A percentile compares a stretch with the other conserved stretches of the same genome.
Evolutionary conservation across 352 stramenopile species (phyloP).

Genomic region (Globisporangium orthogonon): DNA sequence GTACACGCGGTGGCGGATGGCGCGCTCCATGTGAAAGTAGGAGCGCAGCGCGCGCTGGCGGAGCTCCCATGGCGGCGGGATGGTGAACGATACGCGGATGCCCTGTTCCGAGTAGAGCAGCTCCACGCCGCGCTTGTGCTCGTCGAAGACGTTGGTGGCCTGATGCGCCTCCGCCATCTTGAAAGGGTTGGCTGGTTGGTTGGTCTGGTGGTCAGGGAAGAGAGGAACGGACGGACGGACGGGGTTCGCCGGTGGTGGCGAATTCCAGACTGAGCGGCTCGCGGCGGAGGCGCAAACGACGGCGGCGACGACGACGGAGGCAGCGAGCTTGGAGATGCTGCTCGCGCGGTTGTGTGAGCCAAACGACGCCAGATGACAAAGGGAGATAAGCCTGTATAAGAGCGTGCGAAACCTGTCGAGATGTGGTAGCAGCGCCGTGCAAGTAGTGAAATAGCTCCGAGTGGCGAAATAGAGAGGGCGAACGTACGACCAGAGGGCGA

Average conservation of each 20-base stretch:
- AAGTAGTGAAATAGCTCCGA: no score
- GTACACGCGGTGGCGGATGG: conserved; percentile 67
- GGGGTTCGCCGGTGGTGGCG: conserved; percentile 7
- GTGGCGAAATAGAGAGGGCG: no score
- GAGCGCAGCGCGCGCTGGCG: conserved; percentile 52
- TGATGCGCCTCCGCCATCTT: conserved; percentile 84
- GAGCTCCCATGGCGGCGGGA: conserved; percentile 72
- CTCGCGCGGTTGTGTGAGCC: background rate
- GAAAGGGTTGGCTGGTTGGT: background rate
- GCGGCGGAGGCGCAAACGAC: background rate
- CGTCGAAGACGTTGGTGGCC: conserved; percentile 78
- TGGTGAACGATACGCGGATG: conserved; percentile 80
- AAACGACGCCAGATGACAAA: no score
- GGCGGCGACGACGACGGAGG: background rate
- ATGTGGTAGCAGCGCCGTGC: no score
- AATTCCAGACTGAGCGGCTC: conserved; percentile 9
- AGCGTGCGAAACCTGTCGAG: no score
- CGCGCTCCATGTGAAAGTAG: conserved; percentile 68
- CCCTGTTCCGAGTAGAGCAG: conserved; percentile 81
- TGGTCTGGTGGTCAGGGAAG: background rate
- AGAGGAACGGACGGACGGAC: background rate
- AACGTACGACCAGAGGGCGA: no score
- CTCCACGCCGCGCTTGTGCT: conserved; percentile 84
- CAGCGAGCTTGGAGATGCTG: background rate
- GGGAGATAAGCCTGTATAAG: no score